Percentiles rank a stretch among this genome's conserved stretches.
Conservation (phyloP, 2,329 filamentous ascomycete species). For the Pseudogymnoascus sp. region DNA sequence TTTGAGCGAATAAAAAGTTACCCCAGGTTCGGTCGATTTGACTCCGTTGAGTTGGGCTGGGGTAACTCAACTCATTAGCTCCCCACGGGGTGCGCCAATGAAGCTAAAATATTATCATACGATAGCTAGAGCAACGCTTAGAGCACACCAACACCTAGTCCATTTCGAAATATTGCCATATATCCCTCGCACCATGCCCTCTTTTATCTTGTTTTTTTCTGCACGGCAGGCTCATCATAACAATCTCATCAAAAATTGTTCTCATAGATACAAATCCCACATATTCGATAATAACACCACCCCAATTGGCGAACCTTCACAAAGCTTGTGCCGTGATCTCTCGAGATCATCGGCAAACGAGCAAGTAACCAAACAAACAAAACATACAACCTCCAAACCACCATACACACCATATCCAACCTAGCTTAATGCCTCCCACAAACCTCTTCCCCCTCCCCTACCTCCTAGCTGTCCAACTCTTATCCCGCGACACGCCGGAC, state of each 20-base stretch:
- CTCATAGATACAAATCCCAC: not conserved
- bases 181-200: not conserved
- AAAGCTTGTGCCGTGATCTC: constrained; percentile 10
- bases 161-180: not conserved
- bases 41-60: not conserved
- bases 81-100: constrained; percentile 5
- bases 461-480: not conserved
- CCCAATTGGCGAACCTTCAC: not conserved
- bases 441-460: not conserved
- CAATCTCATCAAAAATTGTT: not conserved
- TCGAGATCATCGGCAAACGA: constrained; percentile 8
- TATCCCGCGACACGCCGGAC: not conserved
- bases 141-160: not conserved
- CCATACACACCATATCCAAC: not conserved
- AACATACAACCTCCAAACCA: not conserved
- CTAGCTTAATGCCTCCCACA: not conserved
- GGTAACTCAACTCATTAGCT: not conserved
- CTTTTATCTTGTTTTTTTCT: not conserved
- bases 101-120: constrained; percentile 10
- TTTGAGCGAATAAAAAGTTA: constrained; percentile 10
- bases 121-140: constrained; percentile 5
- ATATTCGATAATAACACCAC: not conserved
- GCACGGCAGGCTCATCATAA: not conserved
- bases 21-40: not conserved
- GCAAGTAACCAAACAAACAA: not conserved